Base-by-base conservation (phyloP, 768 basidiomycete species). In the Fibroporia radiculosa region DNA sequence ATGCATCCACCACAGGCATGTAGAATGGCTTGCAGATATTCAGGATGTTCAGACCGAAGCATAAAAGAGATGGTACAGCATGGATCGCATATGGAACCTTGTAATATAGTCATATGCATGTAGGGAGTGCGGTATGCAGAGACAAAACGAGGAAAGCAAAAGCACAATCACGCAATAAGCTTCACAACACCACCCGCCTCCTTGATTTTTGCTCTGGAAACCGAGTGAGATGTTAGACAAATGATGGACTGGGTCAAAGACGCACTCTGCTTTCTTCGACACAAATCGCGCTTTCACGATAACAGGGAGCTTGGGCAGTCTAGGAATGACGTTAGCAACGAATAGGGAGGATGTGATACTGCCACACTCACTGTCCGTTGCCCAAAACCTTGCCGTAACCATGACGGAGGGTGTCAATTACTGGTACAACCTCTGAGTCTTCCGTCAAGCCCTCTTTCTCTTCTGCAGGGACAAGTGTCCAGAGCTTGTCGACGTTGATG, bases 281-380 rank as follows among this genome's bases (percentile, higher is more conserved):
- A 97, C 93, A 61, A 84, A 95, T 51, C 96, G 92, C 44, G 96
- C 93, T 75, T 98, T 98, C 58, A 99, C 89, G 61, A 99, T 98
- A 74, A 92, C 90, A 13, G 96, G 96, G 40, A 88, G 69, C 62
- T 82, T 83, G 52, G 91, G 90, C 52, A 98, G 77, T 54, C 90
- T 84, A 50, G 4, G 19, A 25, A 18, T 29, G 26, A 46, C 25
- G 19, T 23, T 13, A 27, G 16, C 19, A 3, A 10, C 14, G 1
- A 22, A 23, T 7, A 20, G 29, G 16, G 16, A 18, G 27, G 27
- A 35, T 49, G 49, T 23, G 29, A 43, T 45, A 36, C 45, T 25
- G 29, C 16, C 20, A n/a, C n/a, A 33, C 85, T 63, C 62, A 88
- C 83, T 68, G 66, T 72, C 96, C 96, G 62, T 93, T 97, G 62